These are phyloP conservation scores for Coprinellus micaceus DNA, from an alignment of 768 basidiomycete genomes.

Conservation along the genomic window DNA sequence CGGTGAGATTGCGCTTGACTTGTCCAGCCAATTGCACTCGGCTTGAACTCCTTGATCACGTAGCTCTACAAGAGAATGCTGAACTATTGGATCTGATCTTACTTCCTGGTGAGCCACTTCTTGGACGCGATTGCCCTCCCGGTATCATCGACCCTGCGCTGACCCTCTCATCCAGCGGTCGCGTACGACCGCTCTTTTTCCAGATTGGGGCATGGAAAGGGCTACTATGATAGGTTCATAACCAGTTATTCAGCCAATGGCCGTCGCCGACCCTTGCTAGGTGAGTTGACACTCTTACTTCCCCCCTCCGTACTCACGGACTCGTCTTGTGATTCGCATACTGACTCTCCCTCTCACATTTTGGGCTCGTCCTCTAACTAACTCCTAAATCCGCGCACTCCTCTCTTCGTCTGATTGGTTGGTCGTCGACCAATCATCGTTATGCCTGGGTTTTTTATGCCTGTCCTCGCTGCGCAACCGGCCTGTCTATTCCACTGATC, in stretches of 20 bases:
- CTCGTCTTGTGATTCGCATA: too few relatives aligned
- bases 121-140: background rate
- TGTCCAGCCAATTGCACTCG: too few relatives aligned
- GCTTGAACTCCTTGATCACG: too few relatives aligned
- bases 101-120: conserved; percentile 50
- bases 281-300: conserved; percentile 31
- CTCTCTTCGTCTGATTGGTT: too few relatives aligned
- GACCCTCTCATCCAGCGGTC: conserved; percentile 43
- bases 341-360: background rate
- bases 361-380: background rate
- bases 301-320: conserved; percentile 7
- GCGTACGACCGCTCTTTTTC: conserved; percentile 69
- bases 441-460: too few relatives aligned
- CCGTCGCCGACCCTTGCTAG: conserved; percentile 51
- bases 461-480: too few relatives aligned
- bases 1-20: conserved; percentile 32
- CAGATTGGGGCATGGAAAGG: conserved; percentile 79
- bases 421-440: too few relatives aligned
- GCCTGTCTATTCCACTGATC: background rate
- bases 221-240: conserved; percentile 78
- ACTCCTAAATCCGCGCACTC: background rate
- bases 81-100: conserved; percentile 60
- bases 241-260: conserved; percentile 45
- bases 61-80: conserved; percentile 33
- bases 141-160: background rate